phyloP scores from a whole-genome alignment of 768 basidiomycete genomes.

The Austroboletus eburneus region DNA sequence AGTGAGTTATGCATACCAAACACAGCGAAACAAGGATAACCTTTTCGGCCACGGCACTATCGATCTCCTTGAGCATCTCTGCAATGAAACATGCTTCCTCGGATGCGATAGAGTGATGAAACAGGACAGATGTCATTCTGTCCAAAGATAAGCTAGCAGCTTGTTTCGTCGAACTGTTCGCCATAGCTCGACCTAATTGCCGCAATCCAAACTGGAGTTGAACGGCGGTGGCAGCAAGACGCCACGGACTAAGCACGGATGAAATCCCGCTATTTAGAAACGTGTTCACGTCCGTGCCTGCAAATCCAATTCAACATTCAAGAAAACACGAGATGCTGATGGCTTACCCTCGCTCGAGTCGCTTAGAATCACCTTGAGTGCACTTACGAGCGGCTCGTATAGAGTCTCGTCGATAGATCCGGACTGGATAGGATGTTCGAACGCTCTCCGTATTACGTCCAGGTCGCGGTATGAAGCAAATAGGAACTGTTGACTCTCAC shows the following conservation, averaged over 20 bases:
- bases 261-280: conserved; percentile 60
- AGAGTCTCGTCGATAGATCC: conserved; percentile 45
- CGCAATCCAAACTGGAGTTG: conserved; percentile 73
- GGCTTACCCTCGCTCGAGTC: conserved; percentile 55
- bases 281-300: conserved; percentile 41
- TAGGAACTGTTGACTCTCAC: conserved; percentile 63
- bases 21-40: conserved; percentile 29
- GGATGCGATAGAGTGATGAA: conserved; percentile 67
- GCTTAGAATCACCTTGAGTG: conserved; percentile 61
- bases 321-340: neutral
- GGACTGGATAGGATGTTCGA: conserved; percentile 57
- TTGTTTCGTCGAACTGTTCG: conserved; percentile 46
- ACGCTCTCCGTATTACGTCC: conserved; percentile 63
- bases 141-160: conserved; percentile 62
- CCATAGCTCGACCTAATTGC: conserved; percentile 65
- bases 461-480: conserved; percentile 74
- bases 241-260: conserved; percentile 76
- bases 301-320: neutral
- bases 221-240: conserved; percentile 74
- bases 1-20: neutral
- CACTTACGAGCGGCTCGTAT: conserved; percentile 61
- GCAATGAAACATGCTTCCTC: conserved; percentile 82
- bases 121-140: conserved; percentile 60
- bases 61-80: conserved; percentile 73
- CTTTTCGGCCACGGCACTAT: conserved; percentile 62